Evolutionary conservation across 2,329 filamentous ascomycete genomes (phyloP).

Genomic region (Botrytis porri): DNA sequence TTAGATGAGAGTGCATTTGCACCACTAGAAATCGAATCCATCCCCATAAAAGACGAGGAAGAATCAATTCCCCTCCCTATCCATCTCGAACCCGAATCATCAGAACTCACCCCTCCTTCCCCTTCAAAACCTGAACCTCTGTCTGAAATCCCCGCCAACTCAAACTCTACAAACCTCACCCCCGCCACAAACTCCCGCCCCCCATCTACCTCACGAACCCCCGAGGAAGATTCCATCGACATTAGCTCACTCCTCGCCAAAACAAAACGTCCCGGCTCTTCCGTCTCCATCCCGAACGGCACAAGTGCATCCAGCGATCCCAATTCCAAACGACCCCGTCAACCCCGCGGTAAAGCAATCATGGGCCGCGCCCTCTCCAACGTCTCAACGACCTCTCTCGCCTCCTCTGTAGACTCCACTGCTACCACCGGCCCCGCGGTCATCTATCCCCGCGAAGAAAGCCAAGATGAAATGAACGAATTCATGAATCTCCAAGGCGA

Average conservation of each 20-base stretch:
- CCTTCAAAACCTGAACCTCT: constrained; percentile 5
- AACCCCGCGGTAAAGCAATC: constrained; percentile 38
- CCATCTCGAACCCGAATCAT: constrained; percentile 21
- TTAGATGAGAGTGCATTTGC: constrained; percentile 29
- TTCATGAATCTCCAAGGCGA: constrained; percentile 13
- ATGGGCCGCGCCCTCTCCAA: constrained; percentile 59
- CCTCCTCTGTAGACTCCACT: constrained; percentile 43
- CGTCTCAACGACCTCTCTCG: constrained; percentile 47
- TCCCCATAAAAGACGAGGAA: constrained; percentile 21
- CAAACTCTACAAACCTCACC: constrained; percentile 18
- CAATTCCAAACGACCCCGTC: constrained; percentile 34
- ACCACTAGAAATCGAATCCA: constrained; percentile 17
- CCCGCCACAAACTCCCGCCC: neutral
- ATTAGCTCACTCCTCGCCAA: constrained; percentile 37
- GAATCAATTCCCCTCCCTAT: constrained; percentile 7
- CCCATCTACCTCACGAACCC: neutral
- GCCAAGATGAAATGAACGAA: neutral
- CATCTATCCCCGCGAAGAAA: constrained; percentile 25
- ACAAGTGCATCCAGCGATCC: neutral
- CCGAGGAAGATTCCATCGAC: constrained; percentile 20
- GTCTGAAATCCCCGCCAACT: constrained; percentile 13
- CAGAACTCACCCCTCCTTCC: constrained; percentile 18
- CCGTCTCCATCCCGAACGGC: constrained; percentile 18
- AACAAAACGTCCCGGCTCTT: constrained; percentile 29
- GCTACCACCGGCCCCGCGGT: constrained; percentile 34